These are phyloP conservation scores for Biscogniauxia marginata DNA, from an alignment of 2,329 filamentous ascomycete genomes.

Conservation along the genomic window DNA sequence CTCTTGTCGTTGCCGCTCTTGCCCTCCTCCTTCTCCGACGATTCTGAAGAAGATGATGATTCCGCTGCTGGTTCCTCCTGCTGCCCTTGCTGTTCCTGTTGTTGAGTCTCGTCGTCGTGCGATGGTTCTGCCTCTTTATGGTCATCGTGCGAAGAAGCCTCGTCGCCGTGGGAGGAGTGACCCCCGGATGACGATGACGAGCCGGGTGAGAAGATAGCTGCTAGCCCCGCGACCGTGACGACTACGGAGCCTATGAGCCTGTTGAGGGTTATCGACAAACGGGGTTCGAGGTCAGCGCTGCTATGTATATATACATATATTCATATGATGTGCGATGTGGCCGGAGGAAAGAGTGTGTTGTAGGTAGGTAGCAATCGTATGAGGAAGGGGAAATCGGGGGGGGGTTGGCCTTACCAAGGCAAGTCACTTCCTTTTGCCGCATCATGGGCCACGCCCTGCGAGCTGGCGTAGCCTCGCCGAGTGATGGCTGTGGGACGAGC, in stretches of 20 bases:
- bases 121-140: background rate
- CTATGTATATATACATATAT: too few relatives aligned
- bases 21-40: background rate
- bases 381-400: too few relatives aligned
- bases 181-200: slow-evolving; percentile 3
- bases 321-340: too few relatives aligned
- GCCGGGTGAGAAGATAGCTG: slow-evolving; percentile 19
- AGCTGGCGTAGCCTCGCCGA: background rate
- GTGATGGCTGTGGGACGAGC: background rate
- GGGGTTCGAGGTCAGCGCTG: background rate
- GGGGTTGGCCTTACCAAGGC: background rate
- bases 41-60: too few relatives aligned
- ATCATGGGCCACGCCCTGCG: background rate
- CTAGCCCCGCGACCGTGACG: slow-evolving; percentile 20
- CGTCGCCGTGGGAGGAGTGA: background rate
- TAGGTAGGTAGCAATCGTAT: too few relatives aligned
- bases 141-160: background rate
- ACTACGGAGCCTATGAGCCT: slow-evolving; percentile 25
- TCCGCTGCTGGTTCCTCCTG: background rate
- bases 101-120: background rate
- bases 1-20: slow-evolving; percentile 7
- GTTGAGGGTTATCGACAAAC: background rate
- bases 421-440: background rate
- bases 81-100: background rate
- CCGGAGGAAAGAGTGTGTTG: too few relatives aligned